These are phyloP conservation scores for Malassezia obtusa DNA, from an alignment of 1,284 basidiomycete species.

Conservation along the genomic window DNA sequence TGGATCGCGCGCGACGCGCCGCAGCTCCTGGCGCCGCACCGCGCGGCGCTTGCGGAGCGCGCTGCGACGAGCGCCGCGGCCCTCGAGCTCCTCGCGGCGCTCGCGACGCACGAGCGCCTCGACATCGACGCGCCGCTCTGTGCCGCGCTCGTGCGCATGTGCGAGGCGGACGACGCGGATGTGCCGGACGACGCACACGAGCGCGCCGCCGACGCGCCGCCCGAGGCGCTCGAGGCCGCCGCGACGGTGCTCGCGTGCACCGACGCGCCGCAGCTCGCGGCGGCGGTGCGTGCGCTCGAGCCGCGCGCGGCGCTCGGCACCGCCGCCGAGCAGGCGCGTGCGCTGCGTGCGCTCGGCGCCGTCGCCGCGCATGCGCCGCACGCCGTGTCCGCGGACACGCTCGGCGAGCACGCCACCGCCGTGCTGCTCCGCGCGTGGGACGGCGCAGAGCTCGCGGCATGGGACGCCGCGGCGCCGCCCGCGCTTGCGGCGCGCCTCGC, in stretches of 20 bases:
- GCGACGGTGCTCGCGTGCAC: constrained; percentile 1
- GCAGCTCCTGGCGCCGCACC: constrained; percentile 7
- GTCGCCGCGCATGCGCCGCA: constrained; percentile 62
- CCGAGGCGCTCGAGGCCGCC: neutral
- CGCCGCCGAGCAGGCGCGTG: constrained; percentile 51
- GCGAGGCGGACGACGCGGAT: no score
- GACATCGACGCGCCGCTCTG: neutral
- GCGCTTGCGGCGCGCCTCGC: constrained; percentile 18
- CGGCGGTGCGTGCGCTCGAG: constrained; percentile 53
- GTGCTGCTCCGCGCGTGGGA: constrained; percentile 16
- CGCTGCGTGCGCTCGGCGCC: constrained; percentile 65
- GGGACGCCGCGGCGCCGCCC: constrained; percentile 20
- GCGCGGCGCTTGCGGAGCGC: neutral
- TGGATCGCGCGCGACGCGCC: constrained; percentile 11
- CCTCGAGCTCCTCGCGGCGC: neutral
- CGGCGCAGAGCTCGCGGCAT: constrained; percentile 16
- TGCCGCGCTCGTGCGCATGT: no score
- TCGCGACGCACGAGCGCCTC: neutral
- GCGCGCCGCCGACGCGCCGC: neutral
- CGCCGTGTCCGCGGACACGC: constrained; percentile 65
- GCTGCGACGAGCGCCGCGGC: neutral
- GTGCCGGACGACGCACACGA: neutral
- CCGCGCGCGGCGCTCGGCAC: neutral
- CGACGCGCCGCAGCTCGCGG: neutral
- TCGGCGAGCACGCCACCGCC: constrained; percentile 62